Percentiles rank a stretch among this genome's conserved stretches.
These are phyloP conservation scores for Fagopyrum esculentum DNA, from an alignment of 148 eudicot genomes.

Conservation along the genomic window DNA sequence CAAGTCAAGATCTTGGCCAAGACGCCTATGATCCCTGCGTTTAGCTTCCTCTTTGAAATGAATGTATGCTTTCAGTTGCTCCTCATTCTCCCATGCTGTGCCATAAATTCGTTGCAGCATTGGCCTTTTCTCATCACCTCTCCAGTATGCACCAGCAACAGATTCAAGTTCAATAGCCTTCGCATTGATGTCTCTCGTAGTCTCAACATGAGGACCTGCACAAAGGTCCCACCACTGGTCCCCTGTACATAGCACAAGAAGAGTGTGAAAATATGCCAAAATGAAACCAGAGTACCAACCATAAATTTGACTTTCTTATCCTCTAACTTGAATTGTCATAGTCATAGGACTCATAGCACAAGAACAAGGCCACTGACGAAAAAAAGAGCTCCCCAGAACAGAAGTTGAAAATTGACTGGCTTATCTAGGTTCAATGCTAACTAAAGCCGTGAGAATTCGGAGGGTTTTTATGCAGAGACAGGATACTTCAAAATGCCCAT, in stretches of 20 bases:
- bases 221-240: constrained; percentile 99
- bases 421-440: background rate
- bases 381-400: background rate
- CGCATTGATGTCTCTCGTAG: constrained; percentile 81
- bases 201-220: constrained; percentile 99
- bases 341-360: no score
- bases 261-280: background rate
- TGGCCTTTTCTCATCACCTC: constrained; percentile 83
- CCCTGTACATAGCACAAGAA: constrained; percentile 30
- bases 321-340: background rate
- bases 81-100: constrained; percentile 96
- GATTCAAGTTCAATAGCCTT: constrained; percentile 96
- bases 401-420: background rate
- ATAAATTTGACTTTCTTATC: background rate
- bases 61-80: constrained; percentile 87
- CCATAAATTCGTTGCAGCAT: constrained; percentile 99
- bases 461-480: background rate
- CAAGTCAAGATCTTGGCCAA: constrained; percentile 97
- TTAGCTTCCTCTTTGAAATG: constrained; percentile 93
- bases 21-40: constrained; percentile 95
- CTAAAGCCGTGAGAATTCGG: background rate
- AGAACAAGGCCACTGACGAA: no score
- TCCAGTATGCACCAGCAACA: constrained; percentile 99
- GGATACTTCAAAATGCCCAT: no score
- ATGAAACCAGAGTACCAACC: background rate